Conservation (phyloP, 768 basidiomycete species). For the Suillus variegatus region DNA sequence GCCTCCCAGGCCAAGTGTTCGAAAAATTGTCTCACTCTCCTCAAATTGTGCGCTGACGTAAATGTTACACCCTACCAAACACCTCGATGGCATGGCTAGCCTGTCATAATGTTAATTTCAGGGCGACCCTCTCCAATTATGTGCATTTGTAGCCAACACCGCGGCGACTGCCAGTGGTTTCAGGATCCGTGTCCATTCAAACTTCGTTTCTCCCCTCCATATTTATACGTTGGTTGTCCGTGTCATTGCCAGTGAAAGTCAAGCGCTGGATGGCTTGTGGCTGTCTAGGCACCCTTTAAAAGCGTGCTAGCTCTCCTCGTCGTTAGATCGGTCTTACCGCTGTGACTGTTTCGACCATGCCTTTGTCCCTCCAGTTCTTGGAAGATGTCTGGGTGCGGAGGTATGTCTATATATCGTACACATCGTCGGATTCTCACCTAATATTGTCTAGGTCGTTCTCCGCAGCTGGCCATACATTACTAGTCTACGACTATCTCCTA, state of each 20-base stretch:
- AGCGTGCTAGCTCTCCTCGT: not conserved
- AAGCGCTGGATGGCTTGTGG: not conserved
- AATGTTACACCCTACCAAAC: not conserved
- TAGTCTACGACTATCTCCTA: conserved; percentile 19
- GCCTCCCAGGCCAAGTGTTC: not conserved
- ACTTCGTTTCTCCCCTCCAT: not conserved
- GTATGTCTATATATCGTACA: not conserved
- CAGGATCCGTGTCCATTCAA: not conserved
- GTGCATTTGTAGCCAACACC: not conserved
- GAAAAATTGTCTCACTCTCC: not conserved
- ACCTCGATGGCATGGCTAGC: not conserved
- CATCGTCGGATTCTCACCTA: not conserved
- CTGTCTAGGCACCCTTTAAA: not conserved
- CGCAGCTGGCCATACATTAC: conserved; percentile 11
- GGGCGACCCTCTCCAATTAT: not conserved
- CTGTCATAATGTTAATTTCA: not conserved
- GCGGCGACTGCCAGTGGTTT: not conserved
- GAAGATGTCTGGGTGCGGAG: conserved; percentile 7
- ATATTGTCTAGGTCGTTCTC: conserved; percentile 12
- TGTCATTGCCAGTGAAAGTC: not conserved
- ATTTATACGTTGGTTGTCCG: not conserved
- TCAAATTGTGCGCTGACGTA: too few relatives aligned
- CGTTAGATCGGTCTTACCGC: not conserved
- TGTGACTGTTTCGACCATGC: conserved; percentile 3
- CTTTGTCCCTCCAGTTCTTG: not conserved